These are phyloP conservation scores for Fusarium albidum DNA, from an alignment of 2,329 filamentous ascomycete species.

Conservation along the genomic window DNA sequence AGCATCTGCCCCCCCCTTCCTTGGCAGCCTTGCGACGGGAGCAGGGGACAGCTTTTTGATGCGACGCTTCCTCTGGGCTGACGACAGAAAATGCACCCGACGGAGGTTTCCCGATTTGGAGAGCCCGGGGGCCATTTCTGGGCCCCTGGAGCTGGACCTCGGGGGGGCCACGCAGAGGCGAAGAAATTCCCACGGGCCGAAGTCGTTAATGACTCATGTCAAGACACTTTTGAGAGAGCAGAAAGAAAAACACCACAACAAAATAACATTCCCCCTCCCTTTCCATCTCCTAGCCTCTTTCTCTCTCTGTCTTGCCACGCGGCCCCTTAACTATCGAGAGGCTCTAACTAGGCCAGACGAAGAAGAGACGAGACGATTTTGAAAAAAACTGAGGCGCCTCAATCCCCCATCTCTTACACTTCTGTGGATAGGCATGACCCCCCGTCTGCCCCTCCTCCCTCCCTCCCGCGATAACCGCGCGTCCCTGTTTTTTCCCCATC, in stretches of 20 bases:
- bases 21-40: constrained; percentile 30
- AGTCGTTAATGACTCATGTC: constrained; percentile 20
- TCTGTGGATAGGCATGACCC: not conserved
- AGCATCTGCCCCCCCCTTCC: not conserved
- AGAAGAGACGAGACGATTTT: not conserved
- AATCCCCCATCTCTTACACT: constrained; percentile 16
- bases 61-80: constrained; percentile 32
- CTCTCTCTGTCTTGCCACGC: constrained; percentile 19
- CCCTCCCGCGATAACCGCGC: constrained; percentile 34
- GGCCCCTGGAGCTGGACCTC: not conserved
- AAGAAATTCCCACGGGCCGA: constrained; percentile 5
- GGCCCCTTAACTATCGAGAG: constrained; percentile 18
- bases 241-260: not conserved
- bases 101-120: constrained; percentile 19
- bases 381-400: not conserved
- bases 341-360: constrained; percentile 1
- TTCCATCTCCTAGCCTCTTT: not conserved
- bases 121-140: not conserved
- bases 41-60: constrained; percentile 20
- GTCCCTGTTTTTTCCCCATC: constrained; percentile 3
- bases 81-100: constrained; percentile 17
- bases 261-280: not conserved
- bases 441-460: too few species aligned
- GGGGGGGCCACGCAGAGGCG: not conserved
- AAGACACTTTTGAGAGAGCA: constrained; percentile 3